phyloP scores from a whole-genome alignment of 306 rosid species.

The Urtica urens region DNA sequence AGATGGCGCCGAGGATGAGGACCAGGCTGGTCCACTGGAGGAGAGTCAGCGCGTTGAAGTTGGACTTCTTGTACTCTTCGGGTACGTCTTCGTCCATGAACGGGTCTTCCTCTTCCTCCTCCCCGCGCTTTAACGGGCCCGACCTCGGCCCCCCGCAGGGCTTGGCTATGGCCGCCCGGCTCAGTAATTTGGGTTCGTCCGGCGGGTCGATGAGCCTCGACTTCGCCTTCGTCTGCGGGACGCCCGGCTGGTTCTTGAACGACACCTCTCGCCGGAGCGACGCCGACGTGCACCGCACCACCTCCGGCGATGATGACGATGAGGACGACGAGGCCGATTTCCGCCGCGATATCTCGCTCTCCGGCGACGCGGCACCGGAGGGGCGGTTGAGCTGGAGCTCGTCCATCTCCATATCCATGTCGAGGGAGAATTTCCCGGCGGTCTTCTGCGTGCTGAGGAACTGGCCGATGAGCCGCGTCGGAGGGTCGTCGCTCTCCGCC shows the following conservation, averaged over 20 bases:
- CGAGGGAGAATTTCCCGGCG: conserved; percentile 58
- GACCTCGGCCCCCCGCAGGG: conserved; percentile 34
- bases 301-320: conserved; percentile 28
- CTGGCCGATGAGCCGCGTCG: conserved; percentile 58
- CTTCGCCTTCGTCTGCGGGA: conserved; percentile 43
- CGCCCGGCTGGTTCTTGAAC: conserved; percentile 29
- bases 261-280: conserved; percentile 46
- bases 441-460: conserved; percentile 66
- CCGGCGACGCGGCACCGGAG: conserved; percentile 11
- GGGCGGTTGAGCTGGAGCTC: conserved; percentile 46
- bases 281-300: conserved; percentile 52
- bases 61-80: conserved; percentile 25
- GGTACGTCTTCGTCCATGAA: conserved; percentile 69
- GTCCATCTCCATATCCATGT: conserved; percentile 94
- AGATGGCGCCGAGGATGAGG: conserved; percentile 34
- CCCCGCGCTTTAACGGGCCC: conserved; percentile 31
- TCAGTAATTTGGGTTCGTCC: conserved; percentile 34
- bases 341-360: conserved; percentile 4
- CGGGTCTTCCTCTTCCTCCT: conserved; percentile 69
- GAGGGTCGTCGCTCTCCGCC: conserved; percentile 54
- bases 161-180: conserved; percentile 18
- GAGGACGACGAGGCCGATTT: conserved; percentile 17
- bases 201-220: conserved; percentile 84
- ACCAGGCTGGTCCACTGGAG: conserved; percentile 65
- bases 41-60: conserved; percentile 29